Evolutionary conservation across 164 flowering plant genomes (phyloP).

Genomic region (Magnolia kwangsiensis): DNA sequence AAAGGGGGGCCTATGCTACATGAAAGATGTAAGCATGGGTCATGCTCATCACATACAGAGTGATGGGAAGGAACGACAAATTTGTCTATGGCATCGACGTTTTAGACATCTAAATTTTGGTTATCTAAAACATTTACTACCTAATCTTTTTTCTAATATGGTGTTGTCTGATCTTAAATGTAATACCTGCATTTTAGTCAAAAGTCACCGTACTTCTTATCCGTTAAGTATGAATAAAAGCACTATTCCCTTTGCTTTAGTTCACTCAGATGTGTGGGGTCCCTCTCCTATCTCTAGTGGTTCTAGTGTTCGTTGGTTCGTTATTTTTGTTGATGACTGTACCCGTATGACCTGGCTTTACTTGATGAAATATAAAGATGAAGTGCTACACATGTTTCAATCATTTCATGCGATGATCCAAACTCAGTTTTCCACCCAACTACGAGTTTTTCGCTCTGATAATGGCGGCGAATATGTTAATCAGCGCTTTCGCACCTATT

Average conservation of each 20-base stretch:
- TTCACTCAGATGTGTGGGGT: too few relatives aligned
- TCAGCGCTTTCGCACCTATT: background rate
- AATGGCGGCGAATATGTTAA: background rate
- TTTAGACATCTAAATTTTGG: constrained; percentile 12
- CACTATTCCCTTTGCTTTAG: too few relatives aligned
- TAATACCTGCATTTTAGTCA: background rate
- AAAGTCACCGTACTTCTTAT: too few relatives aligned
- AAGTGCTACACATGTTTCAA: constrained; percentile 4
- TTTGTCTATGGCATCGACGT: background rate
- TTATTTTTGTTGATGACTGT: too few relatives aligned
- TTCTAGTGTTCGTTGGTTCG: too few relatives aligned
- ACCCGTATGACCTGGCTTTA: too few relatives aligned
- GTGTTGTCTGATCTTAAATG: background rate
- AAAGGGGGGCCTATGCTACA: too few relatives aligned
- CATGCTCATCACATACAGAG: too few relatives aligned
- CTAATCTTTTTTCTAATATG: background rate
- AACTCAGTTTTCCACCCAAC: background rate
- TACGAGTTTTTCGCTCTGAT: background rate
- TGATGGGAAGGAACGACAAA: background rate
- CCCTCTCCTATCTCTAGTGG: too few relatives aligned
- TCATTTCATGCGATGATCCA: background rate
- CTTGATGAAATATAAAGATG: too few relatives aligned
- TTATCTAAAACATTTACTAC: constrained; percentile 4
- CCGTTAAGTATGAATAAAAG: too few relatives aligned
- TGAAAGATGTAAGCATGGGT: too few relatives aligned